Conservation (phyloP, 2,329 filamentous ascomycete genomes). For the Fusarium phyllophilum region DNA sequence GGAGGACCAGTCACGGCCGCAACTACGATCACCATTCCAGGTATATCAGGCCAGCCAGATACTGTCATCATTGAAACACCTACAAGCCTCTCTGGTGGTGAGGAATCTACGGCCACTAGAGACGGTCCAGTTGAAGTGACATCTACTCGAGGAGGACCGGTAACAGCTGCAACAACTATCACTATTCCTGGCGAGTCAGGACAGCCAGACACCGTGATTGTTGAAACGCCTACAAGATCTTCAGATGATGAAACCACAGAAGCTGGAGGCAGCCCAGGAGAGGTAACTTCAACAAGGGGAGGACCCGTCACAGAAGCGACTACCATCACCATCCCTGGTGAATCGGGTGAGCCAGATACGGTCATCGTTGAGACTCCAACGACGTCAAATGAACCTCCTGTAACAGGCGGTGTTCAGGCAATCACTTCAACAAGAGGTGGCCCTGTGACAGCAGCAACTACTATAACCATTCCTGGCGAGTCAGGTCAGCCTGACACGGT, state of each 20-base stretch:
- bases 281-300: background rate
- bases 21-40: background rate
- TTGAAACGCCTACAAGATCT: background rate
- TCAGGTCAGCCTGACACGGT: background rate
- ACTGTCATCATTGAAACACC: background rate
- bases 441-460: background rate
- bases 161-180: background rate
- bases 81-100: background rate
- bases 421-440: background rate
- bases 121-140: background rate
- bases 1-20: background rate
- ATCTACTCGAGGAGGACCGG: background rate
- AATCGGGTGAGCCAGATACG: background rate
- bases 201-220: background rate
- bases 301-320: background rate
- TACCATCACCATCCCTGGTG: background rate
- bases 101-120: background rate
- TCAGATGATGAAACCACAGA: background rate
- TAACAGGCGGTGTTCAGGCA: background rate
- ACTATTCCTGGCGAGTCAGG: background rate
- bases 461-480: background rate
- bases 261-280: fast-evolving
- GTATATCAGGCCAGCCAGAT: background rate
- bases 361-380: background rate
- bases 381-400: background rate